Evolutionary conservation across 768 basidiomycete genomes (phyloP), one percentile per base, ranked within the genome.

Genomic region (Phanerodontia chrysosporium): DNA sequence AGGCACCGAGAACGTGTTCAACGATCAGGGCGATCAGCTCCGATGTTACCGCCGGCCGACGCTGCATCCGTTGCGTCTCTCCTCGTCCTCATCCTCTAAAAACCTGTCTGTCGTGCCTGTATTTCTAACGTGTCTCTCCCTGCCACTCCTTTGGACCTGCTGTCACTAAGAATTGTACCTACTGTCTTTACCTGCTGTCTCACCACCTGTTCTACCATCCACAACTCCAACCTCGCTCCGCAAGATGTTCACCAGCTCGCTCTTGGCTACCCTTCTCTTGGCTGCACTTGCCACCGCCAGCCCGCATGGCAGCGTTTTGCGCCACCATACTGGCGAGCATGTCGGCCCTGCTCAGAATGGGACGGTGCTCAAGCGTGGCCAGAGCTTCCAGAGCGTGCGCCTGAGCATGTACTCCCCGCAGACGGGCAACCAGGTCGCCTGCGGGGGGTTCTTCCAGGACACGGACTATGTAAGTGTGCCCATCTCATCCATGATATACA

Each of bases 341-440:
- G 22, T 30, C 1, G 55, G 12, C 49, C 28, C 39, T 18, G 8
- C 39, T 12, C 39, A 21, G 4, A 51, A 51, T 13, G 22, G 30
- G 3, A 51, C 49, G 4, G 13, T 51, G 8, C 30, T 30, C 49
- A 51, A 57, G 55, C 22, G 45, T 12, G 32, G 49, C 36, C 27
- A 25, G 22, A 42, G 3, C 18, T 45, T 57, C 27, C 39, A 46
- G 51, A 36, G 21, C 51, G 51, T 32, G 27, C 39, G 45, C 18
- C 39, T 60, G 22, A 60, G 56, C 14, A 54, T 30, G 49, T 51
- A 29, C 21, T 51, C 21, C 24, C 51, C 16, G 13, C 27, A 45
- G 25, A 35, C 24, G 10, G 59, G 59, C 8, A 51, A 29, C 27
- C 22, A 45, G 13, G 59, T 56, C 30, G 59, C 59, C n/a, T 60